These are phyloP conservation scores for Pseudotsuga menziesii DNA, from an alignment of 75 land plant species.

Conservation along the genomic window DNA sequence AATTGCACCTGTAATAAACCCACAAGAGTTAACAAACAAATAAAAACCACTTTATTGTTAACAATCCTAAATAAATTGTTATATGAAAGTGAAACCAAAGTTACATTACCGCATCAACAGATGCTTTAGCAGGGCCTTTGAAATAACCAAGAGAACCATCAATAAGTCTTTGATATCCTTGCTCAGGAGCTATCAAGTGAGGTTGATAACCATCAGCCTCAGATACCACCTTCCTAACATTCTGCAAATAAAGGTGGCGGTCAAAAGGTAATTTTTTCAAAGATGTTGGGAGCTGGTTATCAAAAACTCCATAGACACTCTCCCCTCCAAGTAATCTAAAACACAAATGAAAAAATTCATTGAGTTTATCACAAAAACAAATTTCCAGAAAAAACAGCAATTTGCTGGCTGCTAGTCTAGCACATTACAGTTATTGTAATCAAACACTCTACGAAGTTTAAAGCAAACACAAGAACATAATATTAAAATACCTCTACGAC, in stretches of 20 bases:
- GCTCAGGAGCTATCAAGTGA: conserved; percentile 88
- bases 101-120: conserved; percentile 75
- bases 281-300: conserved; percentile 89
- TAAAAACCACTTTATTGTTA: neutral
- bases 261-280: conserved; percentile 84
- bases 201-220: conserved; percentile 97
- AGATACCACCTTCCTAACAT: conserved; percentile 70
- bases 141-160: conserved; percentile 70
- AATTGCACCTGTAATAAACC: conserved; percentile 61
- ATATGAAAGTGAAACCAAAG: no score
- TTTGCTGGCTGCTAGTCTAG: no score
- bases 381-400: no score
- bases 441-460: no score
- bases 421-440: no score
- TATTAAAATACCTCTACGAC: no score
- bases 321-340: conserved; percentile 90
- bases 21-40: conserved; percentile 5
- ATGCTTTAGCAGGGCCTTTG: conserved; percentile 83
- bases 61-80: neutral
- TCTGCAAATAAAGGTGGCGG: conserved; percentile 76
- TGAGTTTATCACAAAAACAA: neutral
- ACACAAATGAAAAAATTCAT: neutral
- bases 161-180: conserved; percentile 85
- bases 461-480: no score
- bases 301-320: conserved; percentile 79